Conservation (phyloP, 495 filamentous ascomycete species). For the Chaetomium fimeti region DNA sequence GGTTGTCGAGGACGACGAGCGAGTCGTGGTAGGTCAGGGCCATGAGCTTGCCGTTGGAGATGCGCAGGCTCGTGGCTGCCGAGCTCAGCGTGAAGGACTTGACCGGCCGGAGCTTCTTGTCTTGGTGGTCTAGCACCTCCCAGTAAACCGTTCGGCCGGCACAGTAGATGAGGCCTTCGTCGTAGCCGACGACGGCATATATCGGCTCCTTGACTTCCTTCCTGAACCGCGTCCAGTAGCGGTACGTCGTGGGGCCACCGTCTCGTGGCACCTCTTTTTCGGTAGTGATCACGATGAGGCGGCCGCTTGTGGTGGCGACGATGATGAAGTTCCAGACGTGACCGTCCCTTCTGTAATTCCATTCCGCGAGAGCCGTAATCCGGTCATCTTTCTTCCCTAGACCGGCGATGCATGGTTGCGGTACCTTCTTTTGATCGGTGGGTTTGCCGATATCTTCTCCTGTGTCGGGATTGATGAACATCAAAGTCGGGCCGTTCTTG, state of each 20-base stretch:
- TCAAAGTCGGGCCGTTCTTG: constrained; percentile 38
- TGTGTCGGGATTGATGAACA: constrained; percentile 51
- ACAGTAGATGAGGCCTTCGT: constrained; percentile 48
- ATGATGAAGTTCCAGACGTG: constrained; percentile 49
- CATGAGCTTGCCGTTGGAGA: constrained; percentile 43
- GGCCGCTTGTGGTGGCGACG: constrained; percentile 42
- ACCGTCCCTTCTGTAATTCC: constrained; percentile 44
- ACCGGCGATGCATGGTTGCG: constrained; percentile 40
- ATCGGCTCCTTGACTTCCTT: constrained; percentile 41
- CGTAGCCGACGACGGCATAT: constrained; percentile 44
- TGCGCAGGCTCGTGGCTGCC: constrained; percentile 42
- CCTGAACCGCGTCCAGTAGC: constrained; percentile 47
- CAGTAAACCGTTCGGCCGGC: constrained; percentile 44
- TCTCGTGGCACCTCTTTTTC: constrained; percentile 19
- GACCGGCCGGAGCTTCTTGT: constrained; percentile 44
- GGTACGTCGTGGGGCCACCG: constrained; percentile 30
- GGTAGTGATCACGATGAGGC: constrained; percentile 47
- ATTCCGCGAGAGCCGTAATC: constrained; percentile 46
- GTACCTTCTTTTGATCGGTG: constrained; percentile 35
- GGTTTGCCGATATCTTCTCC: constrained; percentile 46
- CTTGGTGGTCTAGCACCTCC: constrained; percentile 44
- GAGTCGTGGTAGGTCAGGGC: constrained; percentile 48
- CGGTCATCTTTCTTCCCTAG: constrained; percentile 43
- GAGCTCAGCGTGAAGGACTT: constrained; percentile 44
- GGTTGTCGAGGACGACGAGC: constrained; percentile 45